Percentiles rank a stretch among this genome's conserved stretches.
Conservation (phyloP, 1,284 basidiomycete species). For the Veloboletus limbatus region DNA sequence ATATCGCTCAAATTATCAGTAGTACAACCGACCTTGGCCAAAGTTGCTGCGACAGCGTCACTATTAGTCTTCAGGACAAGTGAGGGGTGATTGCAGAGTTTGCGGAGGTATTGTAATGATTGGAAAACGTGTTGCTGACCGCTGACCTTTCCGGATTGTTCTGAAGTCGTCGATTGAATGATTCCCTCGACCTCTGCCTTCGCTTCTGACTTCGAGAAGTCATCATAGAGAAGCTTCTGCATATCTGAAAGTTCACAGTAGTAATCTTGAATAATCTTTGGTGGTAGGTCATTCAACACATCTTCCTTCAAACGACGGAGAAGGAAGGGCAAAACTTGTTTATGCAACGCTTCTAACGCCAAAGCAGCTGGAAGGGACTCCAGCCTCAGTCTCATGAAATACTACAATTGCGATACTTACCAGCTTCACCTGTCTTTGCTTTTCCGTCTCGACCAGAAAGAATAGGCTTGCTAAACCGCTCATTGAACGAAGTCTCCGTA, state of each 20-base stretch:
- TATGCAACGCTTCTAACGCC: constrained; percentile 94
- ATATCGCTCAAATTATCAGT: constrained; percentile 68
- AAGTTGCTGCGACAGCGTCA: constrained; percentile 60
- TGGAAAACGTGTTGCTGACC: constrained; percentile 90
- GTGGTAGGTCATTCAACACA: constrained; percentile 93
- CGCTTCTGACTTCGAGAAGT: constrained; percentile 83
- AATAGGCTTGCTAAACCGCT: constrained; percentile 95
- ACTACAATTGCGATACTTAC: constrained; percentile 41
- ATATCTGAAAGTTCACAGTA: constrained; percentile 96
- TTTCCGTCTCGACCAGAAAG: constrained; percentile 95
- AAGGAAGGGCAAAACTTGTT: constrained; percentile 98
- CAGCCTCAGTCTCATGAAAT: constrained; percentile 6
- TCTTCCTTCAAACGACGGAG: constrained; percentile 97
- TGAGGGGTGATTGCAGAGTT: constrained; percentile 96
- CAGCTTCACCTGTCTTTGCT: constrained; percentile 91
- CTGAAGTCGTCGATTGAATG: constrained; percentile 45
- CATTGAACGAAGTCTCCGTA: constrained; percentile 92
- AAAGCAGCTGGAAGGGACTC: constrained; percentile 62
- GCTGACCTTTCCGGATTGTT: constrained; percentile 40
- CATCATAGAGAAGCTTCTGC: constrained; percentile 92
- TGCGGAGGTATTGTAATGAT: constrained; percentile 94
- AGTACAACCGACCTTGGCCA: constrained; percentile 53
- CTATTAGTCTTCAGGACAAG: constrained; percentile 76
- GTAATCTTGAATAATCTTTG: constrained; percentile 99
- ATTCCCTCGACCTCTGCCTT: constrained; percentile 63